phyloP scores from a whole-genome alignment of 78 protist species.

The Dictyostelium intermedium region DNA sequence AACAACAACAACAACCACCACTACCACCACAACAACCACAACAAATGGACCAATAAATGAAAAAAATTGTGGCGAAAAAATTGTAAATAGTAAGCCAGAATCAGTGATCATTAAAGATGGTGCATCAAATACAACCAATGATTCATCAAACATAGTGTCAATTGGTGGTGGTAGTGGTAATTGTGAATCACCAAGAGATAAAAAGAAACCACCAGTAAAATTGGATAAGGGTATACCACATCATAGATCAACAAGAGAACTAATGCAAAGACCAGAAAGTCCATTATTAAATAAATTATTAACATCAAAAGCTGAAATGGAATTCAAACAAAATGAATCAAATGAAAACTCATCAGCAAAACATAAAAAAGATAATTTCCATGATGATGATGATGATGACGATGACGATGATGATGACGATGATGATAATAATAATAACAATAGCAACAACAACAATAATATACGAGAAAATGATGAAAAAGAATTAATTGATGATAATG shows the following conservation, averaged over 20 bases:
- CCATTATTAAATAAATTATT: background rate
- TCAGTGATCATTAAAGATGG: background rate
- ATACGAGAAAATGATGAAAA: background rate
- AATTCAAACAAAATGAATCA: background rate
- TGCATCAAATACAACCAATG: background rate
- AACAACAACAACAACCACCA: background rate
- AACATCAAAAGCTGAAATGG: background rate
- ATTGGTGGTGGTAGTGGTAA: no score
- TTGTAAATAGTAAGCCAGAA: background rate
- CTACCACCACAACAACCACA: background rate
- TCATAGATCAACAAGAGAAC: slow-evolving; percentile 2
- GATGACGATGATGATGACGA: background rate
- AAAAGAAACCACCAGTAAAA: background rate
- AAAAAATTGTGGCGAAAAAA: background rate
- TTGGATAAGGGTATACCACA: background rate
- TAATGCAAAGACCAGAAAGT: background rate
- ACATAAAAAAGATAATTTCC: background rate
- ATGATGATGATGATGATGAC: background rate
- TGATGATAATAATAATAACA: background rate
- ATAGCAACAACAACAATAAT: background rate
- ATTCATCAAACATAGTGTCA: no score
- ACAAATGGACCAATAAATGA: background rate
- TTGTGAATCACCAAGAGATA: background rate
- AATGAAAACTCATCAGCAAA: background rate
- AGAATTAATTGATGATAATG: background rate